phyloP scores from a whole-genome alignment of 2,329 filamentous ascomycete species.

The Celoporthe dispersa region DNA sequence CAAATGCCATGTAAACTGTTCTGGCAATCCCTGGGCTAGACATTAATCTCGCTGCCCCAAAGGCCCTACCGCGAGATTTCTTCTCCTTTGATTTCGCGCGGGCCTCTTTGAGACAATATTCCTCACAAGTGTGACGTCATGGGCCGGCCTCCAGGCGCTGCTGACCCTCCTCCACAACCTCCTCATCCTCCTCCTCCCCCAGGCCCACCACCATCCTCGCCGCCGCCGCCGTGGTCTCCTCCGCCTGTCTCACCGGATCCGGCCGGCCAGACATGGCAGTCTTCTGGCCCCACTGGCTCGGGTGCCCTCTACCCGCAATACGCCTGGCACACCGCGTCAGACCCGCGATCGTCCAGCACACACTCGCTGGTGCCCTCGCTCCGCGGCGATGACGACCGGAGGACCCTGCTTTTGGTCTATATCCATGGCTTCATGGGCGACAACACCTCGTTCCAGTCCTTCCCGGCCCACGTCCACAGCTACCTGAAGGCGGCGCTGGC shows the following conservation, averaged over 20 bases:
- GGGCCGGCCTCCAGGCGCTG: constrained; percentile 14
- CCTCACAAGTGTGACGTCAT: constrained; percentile 25
- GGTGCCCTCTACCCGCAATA: constrained; percentile 21
- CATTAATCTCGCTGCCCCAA: background rate
- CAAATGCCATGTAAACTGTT: background rate
- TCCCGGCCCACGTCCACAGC: constrained; percentile 85
- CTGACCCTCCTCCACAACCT: constrained; percentile 7
- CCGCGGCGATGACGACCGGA: constrained; percentile 42
- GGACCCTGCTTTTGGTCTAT: constrained; percentile 69
- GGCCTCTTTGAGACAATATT: background rate
- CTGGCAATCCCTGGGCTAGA: background rate
- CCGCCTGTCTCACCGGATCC: constrained; percentile 15
- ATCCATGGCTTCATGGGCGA: constrained; percentile 36
- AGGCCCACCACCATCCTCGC: constrained; percentile 14
- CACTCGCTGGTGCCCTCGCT: constrained; percentile 49
- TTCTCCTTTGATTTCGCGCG: background rate
- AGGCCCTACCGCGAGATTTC: background rate
- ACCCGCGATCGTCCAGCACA: constrained; percentile 55
- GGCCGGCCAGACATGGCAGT: constrained; percentile 18
- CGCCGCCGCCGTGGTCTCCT: constrained; percentile 23
- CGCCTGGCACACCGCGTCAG: constrained; percentile 34
- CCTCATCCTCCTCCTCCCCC: constrained; percentile 11
- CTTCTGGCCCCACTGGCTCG: background rate
- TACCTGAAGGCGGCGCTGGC: constrained; percentile 68
- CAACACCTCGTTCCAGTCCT: constrained; percentile 78